Base-by-base conservation (phyloP, 148 eudicot species). In the Beta vulgaris region DNA sequence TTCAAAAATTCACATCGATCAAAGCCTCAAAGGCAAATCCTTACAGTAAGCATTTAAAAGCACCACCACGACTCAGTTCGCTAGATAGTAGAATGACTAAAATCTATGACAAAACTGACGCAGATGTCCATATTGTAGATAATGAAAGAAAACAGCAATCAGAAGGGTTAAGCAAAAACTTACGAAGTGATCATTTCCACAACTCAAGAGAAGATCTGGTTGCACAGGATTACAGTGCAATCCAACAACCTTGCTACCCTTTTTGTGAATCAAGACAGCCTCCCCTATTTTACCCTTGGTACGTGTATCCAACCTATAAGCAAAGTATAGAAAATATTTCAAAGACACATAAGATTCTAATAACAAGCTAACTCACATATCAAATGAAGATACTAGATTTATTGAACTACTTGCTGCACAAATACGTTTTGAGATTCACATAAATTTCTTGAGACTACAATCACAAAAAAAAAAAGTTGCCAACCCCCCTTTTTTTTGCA, bases 181-280 rank as follows among this genome's bases (percentile, higher is more conserved):
- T 86, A 95, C 99, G 84, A 85, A 95, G 89, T 92, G 98, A 82
- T 95, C 99, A 66, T 95, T 95, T 72, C 99, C 99, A 73, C 96
- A 92, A 68, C 98, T 92, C 85, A 95, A 77, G 67, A 95, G 89
- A 68, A 95, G 92, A 84, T 95, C 98, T 54, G 97, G 99, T 73
- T 95, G 97, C 69, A 89, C 74, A 81, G 99, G 98, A 87, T 95
- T 93, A 85, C 94, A 92, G 73, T 95, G 92, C 59, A 95, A 85
- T 74, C 99, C 98, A 28, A 88, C 91, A 74, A 95, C 93, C 88
- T 95, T 95, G 78, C 87, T 87, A 79, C 93, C 88, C 82, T 87
- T 95, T 84, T 92, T 95, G 74, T 95, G 99, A 71, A 95, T 92
- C 86, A 87, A 78, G 36, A 89, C 65, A 66, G 86, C 74, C 36